These are phyloP conservation scores for Leccinum pachyderme DNA, from an alignment of 1,284 basidiomycete genomes.

Conservation along the genomic window DNA sequence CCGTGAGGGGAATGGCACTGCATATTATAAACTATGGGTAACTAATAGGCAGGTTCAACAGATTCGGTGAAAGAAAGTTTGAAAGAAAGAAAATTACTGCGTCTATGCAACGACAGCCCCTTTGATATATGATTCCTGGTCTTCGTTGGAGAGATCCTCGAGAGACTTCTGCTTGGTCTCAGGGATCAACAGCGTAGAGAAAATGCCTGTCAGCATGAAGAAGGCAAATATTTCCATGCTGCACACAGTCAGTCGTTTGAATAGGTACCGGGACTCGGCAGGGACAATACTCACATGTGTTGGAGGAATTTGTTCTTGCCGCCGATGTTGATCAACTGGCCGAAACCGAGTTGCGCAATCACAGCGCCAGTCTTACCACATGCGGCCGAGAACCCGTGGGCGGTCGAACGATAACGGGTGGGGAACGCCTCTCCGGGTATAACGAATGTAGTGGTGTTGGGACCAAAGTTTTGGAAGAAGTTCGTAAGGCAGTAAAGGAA, in stretches of 20 bases:
- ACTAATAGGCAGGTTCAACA: background rate
- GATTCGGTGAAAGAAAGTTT: background rate
- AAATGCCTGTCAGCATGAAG: conserved; percentile 61
- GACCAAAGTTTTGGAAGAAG: conserved; percentile 60
- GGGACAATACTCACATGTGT: conserved; percentile 35
- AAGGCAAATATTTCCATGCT: conserved; percentile 52
- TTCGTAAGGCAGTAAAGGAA: conserved; percentile 61
- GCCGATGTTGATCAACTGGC: conserved; percentile 48
- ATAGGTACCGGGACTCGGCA: background rate
- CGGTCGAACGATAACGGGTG: conserved; percentile 69
- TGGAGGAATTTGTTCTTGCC: conserved; percentile 40
- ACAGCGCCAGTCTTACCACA: conserved; percentile 70
- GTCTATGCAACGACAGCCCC: conserved; percentile 19
- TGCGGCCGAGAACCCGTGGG: conserved; percentile 71
- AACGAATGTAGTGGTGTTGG: conserved; percentile 73
- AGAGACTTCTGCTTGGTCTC: conserved; percentile 60
- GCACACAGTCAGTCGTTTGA: background rate
- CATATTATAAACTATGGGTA: conserved; percentile 7
- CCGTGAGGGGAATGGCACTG: background rate
- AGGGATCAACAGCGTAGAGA: conserved; percentile 58
- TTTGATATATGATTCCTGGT: conserved; percentile 47
- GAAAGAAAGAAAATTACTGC: background rate
- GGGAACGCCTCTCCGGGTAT: conserved; percentile 75
- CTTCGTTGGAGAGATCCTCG: conserved; percentile 56
- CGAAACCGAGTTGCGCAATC: conserved; percentile 62